Conservation (phyloP, 2,329 filamentous ascomycete genomes). For the Microcyclospora tardicrescens region DNA sequence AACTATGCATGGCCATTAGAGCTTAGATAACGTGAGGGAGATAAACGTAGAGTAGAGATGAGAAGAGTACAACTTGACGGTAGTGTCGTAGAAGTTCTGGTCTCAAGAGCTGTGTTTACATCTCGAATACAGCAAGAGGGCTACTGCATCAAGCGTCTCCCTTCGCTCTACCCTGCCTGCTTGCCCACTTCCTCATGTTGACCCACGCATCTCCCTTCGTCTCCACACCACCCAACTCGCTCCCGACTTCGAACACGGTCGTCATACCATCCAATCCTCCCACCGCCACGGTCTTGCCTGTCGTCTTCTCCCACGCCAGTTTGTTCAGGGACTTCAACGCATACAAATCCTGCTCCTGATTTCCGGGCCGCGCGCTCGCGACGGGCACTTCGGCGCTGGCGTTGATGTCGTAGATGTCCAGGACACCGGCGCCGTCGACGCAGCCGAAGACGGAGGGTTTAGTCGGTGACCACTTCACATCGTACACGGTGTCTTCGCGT, state of each 20-base stretch:
- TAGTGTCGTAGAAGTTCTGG: too few species aligned
- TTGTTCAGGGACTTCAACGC: constrained; percentile 73
- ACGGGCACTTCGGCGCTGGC: constrained; percentile 87
- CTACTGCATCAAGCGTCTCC: constrained; percentile 3
- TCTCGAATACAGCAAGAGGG: too few species aligned
- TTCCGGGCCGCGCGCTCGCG: constrained; percentile 47
- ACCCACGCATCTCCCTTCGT: constrained; percentile 78
- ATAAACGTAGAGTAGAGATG: too few species aligned
- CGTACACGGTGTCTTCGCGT: constrained; percentile 92
- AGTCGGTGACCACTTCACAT: constrained; percentile 86
- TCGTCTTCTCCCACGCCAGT: constrained; percentile 80
- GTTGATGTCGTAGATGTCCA: constrained; percentile 93
- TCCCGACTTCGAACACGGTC: constrained; percentile 84
- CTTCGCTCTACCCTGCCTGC: constrained; percentile 26
- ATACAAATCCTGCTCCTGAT: constrained; percentile 23
- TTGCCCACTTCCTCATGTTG: constrained; percentile 79
- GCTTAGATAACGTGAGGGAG: too few species aligned
- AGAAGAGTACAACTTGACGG: too few species aligned
- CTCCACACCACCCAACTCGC: constrained; percentile 72
- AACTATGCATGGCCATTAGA: too few species aligned
- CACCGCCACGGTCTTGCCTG: constrained; percentile 75
- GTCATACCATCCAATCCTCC: constrained; percentile 85
- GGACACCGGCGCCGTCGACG: constrained; percentile 80
- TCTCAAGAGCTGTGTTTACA: too few species aligned
- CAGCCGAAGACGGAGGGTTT: constrained; percentile 90